Evolutionary conservation across 192 early-diverging fungal genomes (phyloP).

Genomic region (Glomus cerebriforme): DNA sequence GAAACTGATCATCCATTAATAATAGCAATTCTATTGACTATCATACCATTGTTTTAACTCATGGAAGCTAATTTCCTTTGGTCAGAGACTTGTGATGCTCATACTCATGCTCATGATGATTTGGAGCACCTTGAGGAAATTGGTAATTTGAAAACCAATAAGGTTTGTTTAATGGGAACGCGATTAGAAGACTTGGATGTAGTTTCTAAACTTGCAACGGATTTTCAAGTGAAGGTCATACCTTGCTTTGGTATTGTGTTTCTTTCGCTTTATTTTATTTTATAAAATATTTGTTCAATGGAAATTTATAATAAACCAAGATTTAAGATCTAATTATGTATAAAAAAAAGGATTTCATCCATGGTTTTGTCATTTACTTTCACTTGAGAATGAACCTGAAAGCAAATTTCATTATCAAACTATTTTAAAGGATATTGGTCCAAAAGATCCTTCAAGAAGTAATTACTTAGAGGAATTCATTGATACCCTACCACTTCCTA

Average conservation of each 20-base stretch:
- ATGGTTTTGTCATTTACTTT: conserved; percentile 25
- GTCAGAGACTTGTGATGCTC: conserved; percentile 36
- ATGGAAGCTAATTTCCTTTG: conserved; percentile 14
- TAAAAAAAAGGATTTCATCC: conserved; percentile 32
- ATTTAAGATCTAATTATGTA: conserved; percentile 9
- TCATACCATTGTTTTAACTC: too few species aligned
- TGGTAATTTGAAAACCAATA: conserved; percentile 25
- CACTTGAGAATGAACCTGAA: conserved; percentile 8
- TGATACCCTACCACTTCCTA: conserved; percentile 33
- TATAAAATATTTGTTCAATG: conserved; percentile 16
- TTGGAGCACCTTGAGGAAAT: conserved; percentile 36
- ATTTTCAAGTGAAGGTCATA: conserved; percentile 40
- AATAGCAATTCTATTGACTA: too few species aligned
- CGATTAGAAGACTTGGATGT: conserved; percentile 43
- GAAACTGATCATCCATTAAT: too few species aligned
- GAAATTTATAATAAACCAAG: conserved; percentile 10
- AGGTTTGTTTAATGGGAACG: conserved; percentile 45
- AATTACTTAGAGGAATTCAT: conserved; percentile 32
- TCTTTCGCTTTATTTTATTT: conserved; percentile 41
- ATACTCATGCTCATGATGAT: conserved; percentile 48
- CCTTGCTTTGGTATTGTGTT: conserved; percentile 47
- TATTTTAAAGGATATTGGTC: neutral
- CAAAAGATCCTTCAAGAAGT: neutral
- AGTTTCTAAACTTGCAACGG: conserved; percentile 37
- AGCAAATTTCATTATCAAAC: conserved; percentile 27